Base-by-base conservation (phyloP, 164 flowering plant genomes). In the Platanus orientalis region DNA sequence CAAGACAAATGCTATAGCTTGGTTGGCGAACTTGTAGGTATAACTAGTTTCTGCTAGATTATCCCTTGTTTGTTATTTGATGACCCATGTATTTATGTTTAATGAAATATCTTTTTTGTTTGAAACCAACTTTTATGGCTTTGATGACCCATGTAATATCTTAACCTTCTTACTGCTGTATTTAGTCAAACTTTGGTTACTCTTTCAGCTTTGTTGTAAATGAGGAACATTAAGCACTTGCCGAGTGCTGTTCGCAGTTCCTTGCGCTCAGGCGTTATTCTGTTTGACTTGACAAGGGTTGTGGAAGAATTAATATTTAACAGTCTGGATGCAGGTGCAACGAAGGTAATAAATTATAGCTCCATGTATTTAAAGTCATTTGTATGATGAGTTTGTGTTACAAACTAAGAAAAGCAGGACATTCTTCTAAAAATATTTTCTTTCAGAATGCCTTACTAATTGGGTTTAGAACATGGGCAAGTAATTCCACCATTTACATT, bases 261-360 rank as follows among this genome's bases (percentile, higher is more conserved):
- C 16, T 60, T 94, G 66, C 93, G 93, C 29, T 89, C 99, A 26
- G 79, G 96, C n/a, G 64, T 80, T 63, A 63, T 87, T 56, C 58
- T 89, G 66, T 82, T 70, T 70, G 95, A 88, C 69, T 56, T 88
- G 58, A 69, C 94, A 1, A 78, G 89, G 73, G 85, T 94, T 63
- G 92, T 91, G 61, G 99, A 94, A 77, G 99, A 94, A 77, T 80
- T 94, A 62, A 58, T 94, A 56, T 85, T 71, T 61, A 91, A 94
- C 78, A 83, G 96, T 66, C 65, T 94, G 49, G 97, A 94, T 77
- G 99, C 99, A 57, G 88, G 83, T 68, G 90, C 96, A 13, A 71
- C 80, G 6, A 89, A 87, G 94, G 99, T 94, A 64, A 67, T 53
- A 36, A 36, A 32, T n/a, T n/a, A n/a, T n/a, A n/a, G n/a, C n/a